These are phyloP conservation scores for Auricularia sp. DNA, from an alignment of 768 basidiomycete species.

Conservation along the genomic window DNA sequence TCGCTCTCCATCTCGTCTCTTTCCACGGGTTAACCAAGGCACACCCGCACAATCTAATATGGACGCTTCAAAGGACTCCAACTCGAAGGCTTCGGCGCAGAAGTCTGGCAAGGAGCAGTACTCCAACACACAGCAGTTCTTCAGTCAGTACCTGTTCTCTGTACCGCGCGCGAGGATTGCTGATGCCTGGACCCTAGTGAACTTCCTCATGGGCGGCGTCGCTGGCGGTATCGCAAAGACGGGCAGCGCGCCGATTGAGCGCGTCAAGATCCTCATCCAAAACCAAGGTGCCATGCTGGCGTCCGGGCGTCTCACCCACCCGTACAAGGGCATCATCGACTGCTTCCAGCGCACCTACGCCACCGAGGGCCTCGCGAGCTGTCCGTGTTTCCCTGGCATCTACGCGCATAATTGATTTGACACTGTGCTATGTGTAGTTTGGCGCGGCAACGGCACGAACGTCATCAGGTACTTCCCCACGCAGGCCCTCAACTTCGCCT, in stretches of 20 bases:
- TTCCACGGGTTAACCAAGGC: background rate
- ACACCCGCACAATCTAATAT: background rate
- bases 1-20: background rate
- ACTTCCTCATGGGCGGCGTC: conserved; percentile 19
- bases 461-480: conserved; percentile 38
- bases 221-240: conserved; percentile 33
- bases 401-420: background rate
- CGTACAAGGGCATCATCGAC: background rate
- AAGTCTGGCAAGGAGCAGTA: background rate
- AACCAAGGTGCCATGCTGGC: conserved; percentile 24
- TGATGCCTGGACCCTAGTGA: conserved; percentile 3
- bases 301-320: conserved; percentile 12
- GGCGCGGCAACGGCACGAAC: conserved; percentile 37
- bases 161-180: background rate
- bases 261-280: conserved; percentile 36
- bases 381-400: conserved; percentile 15
- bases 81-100: no score
- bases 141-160: background rate
- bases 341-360: conserved; percentile 25
- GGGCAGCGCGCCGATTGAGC: conserved; percentile 40
- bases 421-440: conserved; percentile 19
- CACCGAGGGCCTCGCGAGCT: conserved; percentile 29
- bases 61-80: background rate
- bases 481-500: conserved; percentile 38
- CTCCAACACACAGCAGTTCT: background rate